A percentile compares a stretch with the other conserved stretches of the same genome.
These are phyloP conservation scores for Cyamopsis tetragonoloba DNA, from an alignment of 306 rosid genomes.

Conservation along the genomic window DNA sequence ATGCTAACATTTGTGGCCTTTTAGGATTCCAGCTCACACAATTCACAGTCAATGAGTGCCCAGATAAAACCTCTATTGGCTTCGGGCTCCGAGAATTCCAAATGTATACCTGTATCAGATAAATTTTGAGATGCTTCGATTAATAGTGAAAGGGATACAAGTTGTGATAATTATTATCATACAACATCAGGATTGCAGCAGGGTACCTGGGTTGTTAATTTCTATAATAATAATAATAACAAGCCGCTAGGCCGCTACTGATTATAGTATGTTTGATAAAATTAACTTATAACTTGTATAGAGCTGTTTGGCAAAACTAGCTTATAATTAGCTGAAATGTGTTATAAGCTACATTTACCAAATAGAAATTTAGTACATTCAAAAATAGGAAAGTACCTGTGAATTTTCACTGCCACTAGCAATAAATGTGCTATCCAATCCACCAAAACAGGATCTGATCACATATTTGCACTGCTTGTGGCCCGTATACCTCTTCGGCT, in stretches of 20 bases:
- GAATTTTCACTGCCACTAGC: conserved; percentile 93
- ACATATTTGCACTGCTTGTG: conserved; percentile 70
- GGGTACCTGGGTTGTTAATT: no score
- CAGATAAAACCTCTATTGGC: conserved; percentile 73
- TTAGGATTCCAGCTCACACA: conserved; percentile 92
- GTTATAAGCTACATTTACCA: no score
- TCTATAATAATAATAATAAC: no score
- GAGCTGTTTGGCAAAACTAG: no score
- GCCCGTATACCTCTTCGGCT: conserved; percentile 24
- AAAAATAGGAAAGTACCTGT: conserved; percentile 46
- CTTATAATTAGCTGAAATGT: no score
- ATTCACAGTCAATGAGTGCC: conserved; percentile 78
- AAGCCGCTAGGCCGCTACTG: no score
- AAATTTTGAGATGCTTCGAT: conserved; percentile 10
- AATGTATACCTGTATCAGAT: conserved; percentile 64
- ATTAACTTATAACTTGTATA: no score
- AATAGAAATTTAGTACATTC: background rate
- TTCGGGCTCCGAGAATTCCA: conserved; percentile 58
- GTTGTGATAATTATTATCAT: no score
- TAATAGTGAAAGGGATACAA: background rate
- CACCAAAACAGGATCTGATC: conserved; percentile 90
- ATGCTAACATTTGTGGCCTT: conserved; percentile 84
- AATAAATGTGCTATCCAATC: conserved; percentile 61
- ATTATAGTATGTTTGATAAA: no score
- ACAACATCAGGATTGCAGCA: no score